Base-by-base conservation (phyloP, 2,329 filamentous ascomycete genomes). In the Monosporascus sp. region DNA sequence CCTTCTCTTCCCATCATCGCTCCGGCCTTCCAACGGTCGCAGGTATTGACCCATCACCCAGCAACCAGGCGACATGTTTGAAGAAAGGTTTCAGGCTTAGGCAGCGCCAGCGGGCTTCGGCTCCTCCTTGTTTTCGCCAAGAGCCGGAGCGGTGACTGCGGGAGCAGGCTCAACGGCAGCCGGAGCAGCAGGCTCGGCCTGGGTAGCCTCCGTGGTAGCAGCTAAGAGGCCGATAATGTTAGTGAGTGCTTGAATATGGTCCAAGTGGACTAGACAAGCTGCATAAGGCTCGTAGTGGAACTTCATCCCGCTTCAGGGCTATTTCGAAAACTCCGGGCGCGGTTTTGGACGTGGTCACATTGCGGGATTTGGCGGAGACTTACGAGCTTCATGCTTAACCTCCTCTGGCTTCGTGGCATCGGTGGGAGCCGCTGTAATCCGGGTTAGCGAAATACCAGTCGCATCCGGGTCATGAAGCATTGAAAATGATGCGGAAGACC, bases 31-130 rank as follows among this genome's bases (percentile, higher is more conserved):
- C 22, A 25, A 46, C 15, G 22, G 43, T 27, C 43, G 11, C 6
- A 25, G 22, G n/a, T 11, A 17, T 25, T 18, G 17, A 8, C 11
- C 9, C 31, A 24, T 24, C 43, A 20, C 20, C 43, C 43, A 27
- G 49, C 37, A 49, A 44, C 45, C 44, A 37, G 57, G 47, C 11
- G 48, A 48, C 45, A 38, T 55, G 52, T n/a, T 52, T 31, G 54
- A n/a, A 44, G 60, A 55, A 41, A 62, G 47, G 54, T 59, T 48
- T 15, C 53, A 49, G 35, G 54, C 54, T 49, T 58, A 56, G 9
- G 64, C 50, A 43, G 61, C 51, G 11, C 63, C 54, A n/a, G 65
- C 58, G 3, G 65, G 58, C 52, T 60, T 56, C 47, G 59, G 53
- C 50, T 63, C 59, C 50, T 60, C 54, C 44, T 66, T 62, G 49